Conservation (phyloP, 441 rosid genomes). For the Gossypium laxum region DNA sequence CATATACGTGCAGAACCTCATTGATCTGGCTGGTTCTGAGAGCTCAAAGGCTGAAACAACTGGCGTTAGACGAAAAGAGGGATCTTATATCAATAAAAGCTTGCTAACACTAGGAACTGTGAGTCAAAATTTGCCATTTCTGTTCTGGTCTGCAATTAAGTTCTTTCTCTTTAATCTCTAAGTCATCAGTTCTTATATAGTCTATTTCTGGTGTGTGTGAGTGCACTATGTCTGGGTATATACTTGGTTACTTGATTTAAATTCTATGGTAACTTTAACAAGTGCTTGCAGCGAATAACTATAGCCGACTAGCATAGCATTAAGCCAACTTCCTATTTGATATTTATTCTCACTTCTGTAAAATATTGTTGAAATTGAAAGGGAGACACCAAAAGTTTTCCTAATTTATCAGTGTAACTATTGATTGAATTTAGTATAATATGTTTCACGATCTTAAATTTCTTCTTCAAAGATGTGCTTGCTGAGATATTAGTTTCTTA, state of each 20-base stretch:
- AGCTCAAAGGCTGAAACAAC: conserved; percentile 95
- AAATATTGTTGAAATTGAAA: conserved; percentile 1
- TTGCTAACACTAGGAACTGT: conserved; percentile 97
- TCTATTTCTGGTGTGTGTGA: conserved; percentile 3
- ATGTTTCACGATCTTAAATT: neutral
- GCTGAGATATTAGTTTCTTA: neutral
- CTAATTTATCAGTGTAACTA: neutral
- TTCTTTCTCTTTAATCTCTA: conserved; percentile 1
- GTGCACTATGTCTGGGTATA: neutral
- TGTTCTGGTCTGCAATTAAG: neutral
- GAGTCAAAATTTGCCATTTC: conserved; percentile 27
- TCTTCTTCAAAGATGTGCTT: neutral
- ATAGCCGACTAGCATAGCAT: neutral
- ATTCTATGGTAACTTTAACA: neutral
- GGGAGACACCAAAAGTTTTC: neutral
- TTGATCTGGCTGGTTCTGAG: conserved; percentile 99
- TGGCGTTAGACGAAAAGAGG: conserved; percentile 89
- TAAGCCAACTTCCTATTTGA: neutral
- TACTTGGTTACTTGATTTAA: neutral
- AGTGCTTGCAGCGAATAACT: neutral
- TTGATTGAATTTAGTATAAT: neutral
- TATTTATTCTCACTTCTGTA: neutral
- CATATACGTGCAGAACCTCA: conserved; percentile 84
- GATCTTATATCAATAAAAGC: conserved; percentile 95
- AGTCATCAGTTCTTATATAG: conserved; percentile 5